These are phyloP conservation scores for Coemansia sp. DNA, from an alignment of 192 early-diverging fungal species.

Conservation along the genomic window DNA sequence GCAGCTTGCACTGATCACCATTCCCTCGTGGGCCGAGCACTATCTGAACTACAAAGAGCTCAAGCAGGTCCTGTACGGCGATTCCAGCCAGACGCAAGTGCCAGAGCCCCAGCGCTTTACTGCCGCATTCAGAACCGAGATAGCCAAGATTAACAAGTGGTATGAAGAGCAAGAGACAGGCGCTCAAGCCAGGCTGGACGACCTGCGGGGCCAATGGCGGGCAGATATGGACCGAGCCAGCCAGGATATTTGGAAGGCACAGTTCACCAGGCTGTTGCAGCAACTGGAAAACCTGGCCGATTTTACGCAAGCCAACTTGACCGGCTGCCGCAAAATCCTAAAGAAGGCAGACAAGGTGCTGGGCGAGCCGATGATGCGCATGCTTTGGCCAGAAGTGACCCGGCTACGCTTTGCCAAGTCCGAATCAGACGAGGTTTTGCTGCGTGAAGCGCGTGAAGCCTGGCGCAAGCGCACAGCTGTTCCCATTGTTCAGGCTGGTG, in stretches of 20 bases:
- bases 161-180: constrained; percentile 49
- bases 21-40: constrained; percentile 54
- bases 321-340: constrained; percentile 63
- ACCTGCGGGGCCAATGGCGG: constrained; percentile 22
- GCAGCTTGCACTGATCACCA: constrained; percentile 54
- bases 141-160: constrained; percentile 55
- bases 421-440: constrained; percentile 54
- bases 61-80: constrained; percentile 48
- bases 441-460: constrained; percentile 54
- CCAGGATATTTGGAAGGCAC: constrained; percentile 19
- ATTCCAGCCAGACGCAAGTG: not conserved
- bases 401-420: constrained; percentile 56
- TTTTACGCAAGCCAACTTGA: constrained; percentile 59
- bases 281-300: constrained; percentile 44
- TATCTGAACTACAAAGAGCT: constrained; percentile 58
- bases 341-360: constrained; percentile 62
- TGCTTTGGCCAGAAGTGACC: constrained; percentile 57
- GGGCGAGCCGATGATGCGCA: constrained; percentile 30
- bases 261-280: constrained; percentile 16
- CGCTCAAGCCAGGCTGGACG: constrained; percentile 14
- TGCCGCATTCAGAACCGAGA: constrained; percentile 42
- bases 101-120: constrained; percentile 22
- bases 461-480: constrained; percentile 31
- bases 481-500: constrained; percentile 4
- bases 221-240: constrained; percentile 9